Conservation (phyloP, 164 flowering plant species). For the Annona cherimola region DNA sequence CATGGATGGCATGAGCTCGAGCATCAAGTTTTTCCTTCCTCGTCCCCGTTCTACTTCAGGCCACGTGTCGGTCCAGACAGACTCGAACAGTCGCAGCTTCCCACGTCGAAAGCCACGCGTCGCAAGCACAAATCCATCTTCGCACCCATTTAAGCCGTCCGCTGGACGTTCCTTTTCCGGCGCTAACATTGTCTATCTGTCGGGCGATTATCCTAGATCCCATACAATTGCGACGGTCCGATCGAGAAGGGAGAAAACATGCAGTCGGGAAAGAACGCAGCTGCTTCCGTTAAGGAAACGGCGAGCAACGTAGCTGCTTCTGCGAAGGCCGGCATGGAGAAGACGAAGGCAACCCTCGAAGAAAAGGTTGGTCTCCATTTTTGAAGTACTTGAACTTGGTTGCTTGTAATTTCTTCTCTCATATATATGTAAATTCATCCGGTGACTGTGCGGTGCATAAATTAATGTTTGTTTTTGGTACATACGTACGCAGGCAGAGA, state of each 20-base stretch:
- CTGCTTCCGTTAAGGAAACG: constrained; percentile 28
- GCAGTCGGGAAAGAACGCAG: constrained; percentile 22
- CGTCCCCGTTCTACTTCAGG: no score
- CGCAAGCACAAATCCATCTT: not conserved
- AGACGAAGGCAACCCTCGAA: constrained; percentile 40
- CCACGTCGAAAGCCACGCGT: not conserved
- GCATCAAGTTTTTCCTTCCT: no score
- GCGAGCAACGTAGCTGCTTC: constrained; percentile 38
- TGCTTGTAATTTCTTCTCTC: no score
- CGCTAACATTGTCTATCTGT: no score
- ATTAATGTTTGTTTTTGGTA: not conserved
- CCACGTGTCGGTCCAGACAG: no score
- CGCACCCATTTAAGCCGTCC: not conserved
- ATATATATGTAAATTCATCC: no score
- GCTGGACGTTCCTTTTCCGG: no score
- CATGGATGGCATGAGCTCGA: no score
- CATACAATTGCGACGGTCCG: no score
- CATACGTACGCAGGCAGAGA: constrained; percentile 20
- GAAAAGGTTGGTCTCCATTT: constrained; percentile 28
- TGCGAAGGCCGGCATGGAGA: constrained; percentile 50
- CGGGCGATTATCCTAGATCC: no score
- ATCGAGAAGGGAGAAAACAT: constrained; percentile 5
- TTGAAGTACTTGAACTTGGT: not conserved
- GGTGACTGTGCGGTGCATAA: no score
- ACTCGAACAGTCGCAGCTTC: not conserved